Evolutionary conservation across 306 rosid genomes (phyloP).

Genomic region (Trifolium repens): DNA sequence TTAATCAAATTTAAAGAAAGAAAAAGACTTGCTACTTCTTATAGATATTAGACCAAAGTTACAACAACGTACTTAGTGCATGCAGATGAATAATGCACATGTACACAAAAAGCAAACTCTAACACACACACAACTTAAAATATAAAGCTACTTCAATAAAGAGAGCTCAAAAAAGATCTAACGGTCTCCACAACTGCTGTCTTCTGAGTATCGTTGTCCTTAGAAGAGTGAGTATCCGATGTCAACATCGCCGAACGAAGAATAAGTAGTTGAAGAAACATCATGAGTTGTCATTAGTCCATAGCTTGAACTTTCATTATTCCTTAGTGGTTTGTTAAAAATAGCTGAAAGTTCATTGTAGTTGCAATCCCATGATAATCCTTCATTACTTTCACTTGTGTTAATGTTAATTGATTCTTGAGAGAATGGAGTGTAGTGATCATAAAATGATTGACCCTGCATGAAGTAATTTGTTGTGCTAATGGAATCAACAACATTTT

Average conservation of each 20-base stretch:
- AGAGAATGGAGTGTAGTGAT: conserved; percentile 37
- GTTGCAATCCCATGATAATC: conserved; percentile 54
- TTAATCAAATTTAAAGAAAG: conserved; percentile 4
- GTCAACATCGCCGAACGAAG: conserved; percentile 73
- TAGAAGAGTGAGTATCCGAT: conserved; percentile 50
- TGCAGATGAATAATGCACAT: conserved; percentile 1
- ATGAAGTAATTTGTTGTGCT: conserved; percentile 43
- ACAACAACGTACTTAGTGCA: conserved; percentile 1
- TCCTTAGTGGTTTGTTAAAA: conserved; percentile 46
- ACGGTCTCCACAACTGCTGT: not conserved
- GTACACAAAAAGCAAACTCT: conserved; percentile 16
- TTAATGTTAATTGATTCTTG: conserved; percentile 32
- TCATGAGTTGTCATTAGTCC: conserved; percentile 40
- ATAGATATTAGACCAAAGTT: conserved; percentile 25
- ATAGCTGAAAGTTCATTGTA: conserved; percentile 69
- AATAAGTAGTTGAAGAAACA: conserved; percentile 52
- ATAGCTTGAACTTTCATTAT: conserved; percentile 39
- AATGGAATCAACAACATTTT: conserved; percentile 31
- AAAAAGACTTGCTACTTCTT: not conserved
- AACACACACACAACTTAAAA: not conserved
- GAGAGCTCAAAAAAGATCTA: conserved; percentile 9
- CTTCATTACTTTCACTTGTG: conserved; percentile 50
- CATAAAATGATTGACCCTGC: conserved; percentile 45
- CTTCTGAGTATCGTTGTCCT: not conserved
- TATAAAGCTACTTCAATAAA: conserved; percentile 5